These are phyloP conservation scores for Chaetomidium leptoderma DNA, from an alignment of 495 filamentous ascomycete species.

Conservation along the genomic window DNA sequence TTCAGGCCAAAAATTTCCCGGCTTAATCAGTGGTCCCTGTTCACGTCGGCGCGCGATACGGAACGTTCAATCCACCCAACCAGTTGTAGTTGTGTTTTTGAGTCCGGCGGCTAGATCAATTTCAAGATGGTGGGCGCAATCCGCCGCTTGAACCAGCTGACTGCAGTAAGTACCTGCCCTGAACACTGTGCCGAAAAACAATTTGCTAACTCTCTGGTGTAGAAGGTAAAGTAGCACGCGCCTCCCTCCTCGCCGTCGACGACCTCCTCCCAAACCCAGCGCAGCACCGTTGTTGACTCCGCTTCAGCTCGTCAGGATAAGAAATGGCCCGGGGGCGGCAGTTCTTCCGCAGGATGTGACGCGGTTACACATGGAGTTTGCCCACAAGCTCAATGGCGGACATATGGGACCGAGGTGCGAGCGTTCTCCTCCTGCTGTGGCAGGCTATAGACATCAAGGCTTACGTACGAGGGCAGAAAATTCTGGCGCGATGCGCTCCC, in stretches of 20 bases:
- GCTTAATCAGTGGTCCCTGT: neutral
- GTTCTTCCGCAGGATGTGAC: conserved; percentile 75
- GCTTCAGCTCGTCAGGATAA: conserved; percentile 62
- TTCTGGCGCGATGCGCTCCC: conserved; percentile 84
- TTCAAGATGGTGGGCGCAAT: conserved; percentile 72
- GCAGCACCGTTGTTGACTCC: conserved; percentile 19
- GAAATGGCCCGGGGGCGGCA: conserved; percentile 76
- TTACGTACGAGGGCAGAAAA: conserved; percentile 48
- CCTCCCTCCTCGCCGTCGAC: conserved; percentile 12
- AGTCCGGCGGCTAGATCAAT: conserved; percentile 17
- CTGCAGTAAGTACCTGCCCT: conserved; percentile 59
- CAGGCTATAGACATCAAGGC: neutral
- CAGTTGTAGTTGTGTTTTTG: neutral
- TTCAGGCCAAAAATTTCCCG: conserved; percentile 25
- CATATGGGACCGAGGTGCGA: conserved; percentile 76
- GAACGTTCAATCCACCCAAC: conserved; percentile 12
- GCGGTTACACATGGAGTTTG: conserved; percentile 79
- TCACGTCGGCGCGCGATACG: conserved; percentile 8
- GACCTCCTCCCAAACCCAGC: neutral
- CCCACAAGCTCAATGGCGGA: conserved; percentile 57
- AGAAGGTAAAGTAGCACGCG: conserved; percentile 36
- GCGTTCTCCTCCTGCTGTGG: conserved; percentile 4
- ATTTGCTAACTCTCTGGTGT: conserved; percentile 16
- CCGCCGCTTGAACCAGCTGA: conserved; percentile 73
- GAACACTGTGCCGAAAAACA: neutral